Percentiles rank a stretch among this genome's conserved stretches.
These are phyloP conservation scores for Chaetothyriales sp. DNA, from an alignment of 2,329 filamentous ascomycete species.

Conservation along the genomic window DNA sequence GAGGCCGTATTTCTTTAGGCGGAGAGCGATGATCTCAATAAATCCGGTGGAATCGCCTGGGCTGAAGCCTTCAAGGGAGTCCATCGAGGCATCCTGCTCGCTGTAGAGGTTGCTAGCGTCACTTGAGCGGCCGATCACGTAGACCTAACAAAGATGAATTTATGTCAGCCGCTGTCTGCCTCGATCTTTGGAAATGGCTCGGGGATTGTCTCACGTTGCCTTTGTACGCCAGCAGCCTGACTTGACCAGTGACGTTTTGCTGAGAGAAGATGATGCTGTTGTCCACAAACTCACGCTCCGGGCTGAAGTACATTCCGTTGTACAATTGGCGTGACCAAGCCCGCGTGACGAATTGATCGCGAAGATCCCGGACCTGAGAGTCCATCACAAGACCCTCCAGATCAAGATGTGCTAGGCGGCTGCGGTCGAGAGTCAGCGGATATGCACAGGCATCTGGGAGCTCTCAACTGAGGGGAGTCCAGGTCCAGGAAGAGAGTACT, in stretches of 20 bases:
- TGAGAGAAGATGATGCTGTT: conserved; percentile 48
- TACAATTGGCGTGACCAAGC: conserved; percentile 46
- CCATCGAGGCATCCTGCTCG: conserved; percentile 54
- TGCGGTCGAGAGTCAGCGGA: neutral
- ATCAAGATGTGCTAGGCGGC: conserved; percentile 46
- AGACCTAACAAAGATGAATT: neutral
- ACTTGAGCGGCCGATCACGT: conserved; percentile 44
- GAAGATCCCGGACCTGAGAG: conserved; percentile 52
- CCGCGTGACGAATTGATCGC: conserved; percentile 57
- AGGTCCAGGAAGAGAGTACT: neutral
- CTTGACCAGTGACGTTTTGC: conserved; percentile 47
- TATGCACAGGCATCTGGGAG: neutral
- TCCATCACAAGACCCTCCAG: conserved; percentile 56
- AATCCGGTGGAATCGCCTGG: conserved; percentile 54
- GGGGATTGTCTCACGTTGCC: conserved; percentile 35
- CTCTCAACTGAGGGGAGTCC: too few species aligned
- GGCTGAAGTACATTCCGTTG: conserved; percentile 55
- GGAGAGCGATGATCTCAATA: conserved; percentile 30
- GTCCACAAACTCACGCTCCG: conserved; percentile 59
- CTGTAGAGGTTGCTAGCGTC: conserved; percentile 59
- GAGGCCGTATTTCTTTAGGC: conserved; percentile 33
- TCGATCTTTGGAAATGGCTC: neutral
- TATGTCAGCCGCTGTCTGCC: conserved; percentile 13
- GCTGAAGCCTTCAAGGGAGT: conserved; percentile 55
- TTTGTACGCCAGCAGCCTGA: conserved; percentile 54